Percentiles rank a stretch among this genome's conserved stretches.
Evolutionary conservation across 495 filamentous ascomycete species (phyloP).

Genomic region (Penicillium canariense): DNA sequence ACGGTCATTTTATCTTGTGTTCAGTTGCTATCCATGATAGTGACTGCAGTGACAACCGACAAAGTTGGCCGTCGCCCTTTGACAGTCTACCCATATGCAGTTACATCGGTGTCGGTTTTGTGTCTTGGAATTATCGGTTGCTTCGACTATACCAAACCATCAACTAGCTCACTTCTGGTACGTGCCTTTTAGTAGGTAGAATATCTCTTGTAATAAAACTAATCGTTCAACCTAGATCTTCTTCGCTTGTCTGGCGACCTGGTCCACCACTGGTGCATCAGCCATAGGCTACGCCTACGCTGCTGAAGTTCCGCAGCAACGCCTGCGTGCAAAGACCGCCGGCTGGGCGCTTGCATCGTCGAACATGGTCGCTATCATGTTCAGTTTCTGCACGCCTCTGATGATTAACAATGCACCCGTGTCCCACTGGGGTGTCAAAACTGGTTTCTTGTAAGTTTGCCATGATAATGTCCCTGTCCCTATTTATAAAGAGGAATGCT

Average conservation of each 20-base stretch:
- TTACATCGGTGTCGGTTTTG: conserved; percentile 36
- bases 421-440: conserved; percentile 43
- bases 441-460: conserved; percentile 38
- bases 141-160: conserved; percentile 36
- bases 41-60: conserved; percentile 33
- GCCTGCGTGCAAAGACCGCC: conserved; percentile 39
- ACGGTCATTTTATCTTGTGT: conserved; percentile 43
- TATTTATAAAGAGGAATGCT: no score
- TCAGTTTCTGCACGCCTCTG: conserved; percentile 42
- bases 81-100: conserved; percentile 37
- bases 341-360: conserved; percentile 37
- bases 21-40: conserved; percentile 38
- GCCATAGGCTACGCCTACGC: conserved; percentile 44
- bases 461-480: neutral
- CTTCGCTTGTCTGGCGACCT: conserved; percentile 35
- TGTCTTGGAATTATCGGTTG: conserved; percentile 41
- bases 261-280: conserved; percentile 42
- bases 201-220: neutral
- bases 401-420: conserved; percentile 41
- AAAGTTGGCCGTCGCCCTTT: conserved; percentile 38
- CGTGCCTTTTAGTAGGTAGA: neutral
- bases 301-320: conserved; percentile 38
- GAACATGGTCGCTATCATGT: conserved; percentile 40
- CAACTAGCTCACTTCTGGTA: conserved; percentile 34
- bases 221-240: conserved; percentile 23